These are phyloP conservation scores for Suaeda aralocaspica DNA, from an alignment of 148 eudicot species.

Conservation along the genomic window DNA sequence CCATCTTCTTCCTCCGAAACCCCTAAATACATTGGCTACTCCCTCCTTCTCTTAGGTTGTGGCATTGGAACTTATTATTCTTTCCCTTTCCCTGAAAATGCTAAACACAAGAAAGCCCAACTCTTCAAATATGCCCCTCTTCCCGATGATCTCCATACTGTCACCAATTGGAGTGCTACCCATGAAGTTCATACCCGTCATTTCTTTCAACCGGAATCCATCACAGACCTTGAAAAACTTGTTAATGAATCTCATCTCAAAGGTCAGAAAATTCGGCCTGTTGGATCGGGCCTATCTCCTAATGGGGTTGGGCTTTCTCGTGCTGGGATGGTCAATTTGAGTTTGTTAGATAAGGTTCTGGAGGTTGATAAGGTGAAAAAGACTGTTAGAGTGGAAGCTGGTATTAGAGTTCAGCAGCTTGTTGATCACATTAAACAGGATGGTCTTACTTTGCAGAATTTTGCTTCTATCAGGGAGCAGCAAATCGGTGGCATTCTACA, in stretches of 20 bases:
- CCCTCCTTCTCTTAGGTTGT: conserved; percentile 54
- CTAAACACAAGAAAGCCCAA: conserved; percentile 83
- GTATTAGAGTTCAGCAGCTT: conserved; percentile 80
- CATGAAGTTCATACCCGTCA: conserved; percentile 71
- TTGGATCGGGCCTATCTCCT: conserved; percentile 82
- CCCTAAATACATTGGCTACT: conserved; percentile 80
- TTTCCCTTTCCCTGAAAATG: conserved; percentile 75
- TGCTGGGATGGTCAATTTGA: conserved; percentile 87
- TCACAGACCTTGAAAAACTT: conserved; percentile 41
- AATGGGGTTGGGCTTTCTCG: conserved; percentile 91
- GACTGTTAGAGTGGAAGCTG: conserved; percentile 76
- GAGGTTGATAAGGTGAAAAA: conserved; percentile 76
- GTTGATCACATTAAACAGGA: conserved; percentile 78
- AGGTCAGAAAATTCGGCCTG: conserved; percentile 68
- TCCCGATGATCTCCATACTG: conserved; percentile 75
- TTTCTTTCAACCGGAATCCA: conserved; percentile 64
- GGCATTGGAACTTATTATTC: conserved; percentile 87
- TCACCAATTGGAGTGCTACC: conserved; percentile 91
- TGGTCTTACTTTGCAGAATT: conserved; percentile 92
- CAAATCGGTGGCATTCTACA: conserved; percentile 96
- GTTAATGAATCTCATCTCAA: conserved; percentile 44
- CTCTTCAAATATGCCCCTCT: conserved; percentile 82
- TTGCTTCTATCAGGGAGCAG: conserved; percentile 88
- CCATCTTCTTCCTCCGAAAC: conserved; percentile 49
- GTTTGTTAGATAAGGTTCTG: conserved; percentile 74